These are phyloP conservation scores for Jaminaea rosea DNA, from an alignment of 1,284 basidiomycete species.

Conservation along the genomic window DNA sequence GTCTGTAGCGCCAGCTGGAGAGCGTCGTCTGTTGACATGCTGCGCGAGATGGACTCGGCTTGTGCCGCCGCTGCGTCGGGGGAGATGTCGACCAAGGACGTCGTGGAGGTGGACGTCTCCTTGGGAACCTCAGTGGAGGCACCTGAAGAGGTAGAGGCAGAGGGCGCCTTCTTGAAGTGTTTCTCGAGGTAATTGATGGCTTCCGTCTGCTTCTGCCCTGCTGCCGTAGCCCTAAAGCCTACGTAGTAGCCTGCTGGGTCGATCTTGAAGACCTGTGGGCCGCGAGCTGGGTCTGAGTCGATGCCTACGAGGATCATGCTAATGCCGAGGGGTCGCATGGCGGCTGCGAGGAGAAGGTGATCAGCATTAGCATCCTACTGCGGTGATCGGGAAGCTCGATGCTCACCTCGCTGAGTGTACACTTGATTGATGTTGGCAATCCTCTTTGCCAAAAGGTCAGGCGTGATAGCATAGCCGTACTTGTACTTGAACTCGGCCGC, in stretches of 20 bases:
- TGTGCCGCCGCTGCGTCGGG: slow-evolving; percentile 31
- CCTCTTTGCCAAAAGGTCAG: slow-evolving; percentile 83
- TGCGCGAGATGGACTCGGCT: slow-evolving; percentile 19
- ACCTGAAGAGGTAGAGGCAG: slow-evolving; percentile 2
- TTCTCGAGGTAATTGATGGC: slow-evolving; percentile 95
- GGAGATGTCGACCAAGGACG: neutral
- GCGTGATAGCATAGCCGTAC: slow-evolving; percentile 91
- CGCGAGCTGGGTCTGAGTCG: slow-evolving; percentile 62
- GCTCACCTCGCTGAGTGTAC: slow-evolving; percentile 68
- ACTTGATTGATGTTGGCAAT: slow-evolving; percentile 99
- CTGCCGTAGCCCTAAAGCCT: slow-evolving; percentile 91
- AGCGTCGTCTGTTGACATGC: slow-evolving; percentile 29
- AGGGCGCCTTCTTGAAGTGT: slow-evolving; percentile 82
- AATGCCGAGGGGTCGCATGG: slow-evolving; percentile 92
- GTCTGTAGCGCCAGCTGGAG: slow-evolving; percentile 83
- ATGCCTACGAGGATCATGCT: slow-evolving; percentile 93
- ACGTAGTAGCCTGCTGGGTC: slow-evolving; percentile 98
- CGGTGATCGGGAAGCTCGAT: too few species aligned
- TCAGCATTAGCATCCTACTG: neutral
- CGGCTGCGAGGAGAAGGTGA: slow-evolving; percentile 53
- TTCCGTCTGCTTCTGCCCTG: slow-evolving; percentile 80
- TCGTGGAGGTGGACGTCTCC: neutral
- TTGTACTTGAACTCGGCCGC: slow-evolving; percentile 94
- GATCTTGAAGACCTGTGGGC: slow-evolving; percentile 89
- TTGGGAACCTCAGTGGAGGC: slow-evolving; percentile 2